phyloP scores from a whole-genome alignment of 495 filamentous ascomycete genomes.

The Antarctomyces pellizariae region DNA sequence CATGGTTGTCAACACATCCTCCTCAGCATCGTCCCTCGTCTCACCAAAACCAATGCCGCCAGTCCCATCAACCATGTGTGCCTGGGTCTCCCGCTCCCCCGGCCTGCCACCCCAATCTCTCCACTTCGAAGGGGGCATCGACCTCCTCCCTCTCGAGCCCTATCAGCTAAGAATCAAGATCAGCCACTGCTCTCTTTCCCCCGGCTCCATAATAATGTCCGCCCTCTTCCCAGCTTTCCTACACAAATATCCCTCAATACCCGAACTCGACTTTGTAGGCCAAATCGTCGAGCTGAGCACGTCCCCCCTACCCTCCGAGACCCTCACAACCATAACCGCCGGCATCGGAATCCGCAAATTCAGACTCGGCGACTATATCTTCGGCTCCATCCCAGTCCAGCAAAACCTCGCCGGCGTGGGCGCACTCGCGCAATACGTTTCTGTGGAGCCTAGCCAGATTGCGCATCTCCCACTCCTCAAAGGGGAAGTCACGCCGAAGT shows the following conservation, averaged over 20 bases:
- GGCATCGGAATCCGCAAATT: conserved; percentile 12
- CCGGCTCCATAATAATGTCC: conserved; percentile 16
- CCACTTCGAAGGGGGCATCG: conserved; percentile 1
- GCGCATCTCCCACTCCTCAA: too few relatives aligned
- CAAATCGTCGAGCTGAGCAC: conserved; percentile 13
- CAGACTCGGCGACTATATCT: conserved; percentile 11
- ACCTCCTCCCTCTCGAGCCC: conserved; percentile 10
- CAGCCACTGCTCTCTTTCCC: conserved; percentile 19
- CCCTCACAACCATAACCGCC: conserved; percentile 17
- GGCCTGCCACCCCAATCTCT: conserved; percentile 11
- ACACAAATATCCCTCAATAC: conserved; percentile 13
- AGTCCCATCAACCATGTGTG: conserved; percentile 9
- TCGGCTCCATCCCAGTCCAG: conserved; percentile 14
- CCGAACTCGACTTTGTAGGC: conserved; percentile 22
- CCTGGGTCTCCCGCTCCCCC: conserved; percentile 11
- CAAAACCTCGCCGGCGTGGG: conserved; percentile 13
- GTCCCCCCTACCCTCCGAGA: conserved; percentile 8
- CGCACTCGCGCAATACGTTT: conserved; percentile 15
- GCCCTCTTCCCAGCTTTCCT: conserved; percentile 16
- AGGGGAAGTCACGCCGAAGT: conserved; percentile 10
- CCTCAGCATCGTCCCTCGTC: neutral
- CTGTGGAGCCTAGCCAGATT: too few relatives aligned
- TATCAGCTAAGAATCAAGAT: conserved; percentile 12
- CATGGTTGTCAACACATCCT: neutral
- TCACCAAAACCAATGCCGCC: neutral